A percentile compares a stretch with the other conserved stretches of the same genome.
phyloP scores from a whole-genome alignment of 805 yeast genomes.

The Kuraishia piskuri region DNA sequence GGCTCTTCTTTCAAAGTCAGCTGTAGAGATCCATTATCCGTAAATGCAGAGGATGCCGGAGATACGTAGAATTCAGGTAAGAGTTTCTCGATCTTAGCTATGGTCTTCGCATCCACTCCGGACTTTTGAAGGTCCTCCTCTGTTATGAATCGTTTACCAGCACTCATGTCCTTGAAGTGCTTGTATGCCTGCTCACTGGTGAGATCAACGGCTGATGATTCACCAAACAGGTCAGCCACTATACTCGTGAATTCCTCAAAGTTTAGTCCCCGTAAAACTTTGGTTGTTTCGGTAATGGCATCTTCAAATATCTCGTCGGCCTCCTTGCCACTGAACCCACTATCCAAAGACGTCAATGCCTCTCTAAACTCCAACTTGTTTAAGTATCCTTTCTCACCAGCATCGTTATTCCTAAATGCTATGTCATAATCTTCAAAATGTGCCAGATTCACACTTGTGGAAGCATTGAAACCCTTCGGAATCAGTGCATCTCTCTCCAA shows the following conservation, averaged over 20 bases:
- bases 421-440: constrained; percentile 34
- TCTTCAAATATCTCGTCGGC: not conserved
- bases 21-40: not conserved
- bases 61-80: not conserved
- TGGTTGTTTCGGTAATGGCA: not conserved
- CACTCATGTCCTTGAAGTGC: not conserved
- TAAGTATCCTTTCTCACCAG: constrained; percentile 26
- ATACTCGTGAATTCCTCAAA: not conserved
- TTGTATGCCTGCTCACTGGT: not conserved
- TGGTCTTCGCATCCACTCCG: not conserved
- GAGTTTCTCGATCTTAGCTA: not conserved
- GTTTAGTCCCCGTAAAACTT: not conserved
- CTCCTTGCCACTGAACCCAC: not conserved
- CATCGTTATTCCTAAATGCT: constrained; percentile 31
- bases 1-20: not conserved
- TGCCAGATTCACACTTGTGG: constrained; percentile 24
- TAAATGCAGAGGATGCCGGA: not conserved
- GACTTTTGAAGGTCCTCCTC: not conserved
- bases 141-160: not conserved
- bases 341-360: not conserved
- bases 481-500: constrained; percentile 14
- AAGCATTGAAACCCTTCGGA: constrained; percentile 13
- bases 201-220: not conserved
- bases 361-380: constrained; percentile 29
- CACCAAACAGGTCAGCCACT: not conserved